A percentile compares a stretch with the other conserved stretches of the same genome.
Conservation (phyloP, 495 filamentous ascomycete species). For the Xylona heveae region DNA sequence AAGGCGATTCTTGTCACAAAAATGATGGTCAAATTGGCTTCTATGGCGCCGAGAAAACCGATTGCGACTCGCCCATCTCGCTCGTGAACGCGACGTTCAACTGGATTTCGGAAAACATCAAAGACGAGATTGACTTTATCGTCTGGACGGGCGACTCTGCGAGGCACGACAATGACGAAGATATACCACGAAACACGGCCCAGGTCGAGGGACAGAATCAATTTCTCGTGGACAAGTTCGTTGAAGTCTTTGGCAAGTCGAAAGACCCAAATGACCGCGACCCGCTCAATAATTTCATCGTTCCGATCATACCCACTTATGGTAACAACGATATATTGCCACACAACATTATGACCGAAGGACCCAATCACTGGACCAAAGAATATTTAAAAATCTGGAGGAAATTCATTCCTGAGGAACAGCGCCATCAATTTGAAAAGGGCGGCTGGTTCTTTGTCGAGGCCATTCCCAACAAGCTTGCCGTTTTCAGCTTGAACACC, state of each 20-base stretch:
- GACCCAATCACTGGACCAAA: slow-evolving; percentile 69
- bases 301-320: slow-evolving; percentile 76
- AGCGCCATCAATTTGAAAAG: slow-evolving; percentile 75
- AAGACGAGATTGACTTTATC: slow-evolving; percentile 77
- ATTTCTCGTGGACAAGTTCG: slow-evolving; percentile 53
- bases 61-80: slow-evolving; percentile 65
- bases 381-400: slow-evolving; percentile 55
- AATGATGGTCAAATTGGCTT: slow-evolving; percentile 54
- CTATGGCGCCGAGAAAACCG: slow-evolving; percentile 65
- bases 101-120: slow-evolving; percentile 76
- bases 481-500: slow-evolving; percentile 90
- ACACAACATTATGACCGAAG: slow-evolving; percentile 76
- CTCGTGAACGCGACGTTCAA: slow-evolving; percentile 78
- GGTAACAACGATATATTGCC: slow-evolving; percentile 97
- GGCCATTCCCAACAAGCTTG: slow-evolving; percentile 68
- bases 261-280: slow-evolving; percentile 21
- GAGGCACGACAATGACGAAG: slow-evolving; percentile 82
- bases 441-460: slow-evolving; percentile 92
- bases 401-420: slow-evolving; percentile 76
- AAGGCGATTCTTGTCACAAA: slow-evolving; percentile 55
- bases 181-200: slow-evolving; percentile 46
- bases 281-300: slow-evolving; percentile 33
- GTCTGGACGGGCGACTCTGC: slow-evolving; percentile 96
- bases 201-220: slow-evolving; percentile 62
- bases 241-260: slow-evolving; percentile 41